A percentile compares a stretch with the other conserved stretches of the same genome.
phyloP scores from a whole-genome alignment of 2,329 filamentous ascomycete genomes.

The Colletotrichum costaricense region DNA sequence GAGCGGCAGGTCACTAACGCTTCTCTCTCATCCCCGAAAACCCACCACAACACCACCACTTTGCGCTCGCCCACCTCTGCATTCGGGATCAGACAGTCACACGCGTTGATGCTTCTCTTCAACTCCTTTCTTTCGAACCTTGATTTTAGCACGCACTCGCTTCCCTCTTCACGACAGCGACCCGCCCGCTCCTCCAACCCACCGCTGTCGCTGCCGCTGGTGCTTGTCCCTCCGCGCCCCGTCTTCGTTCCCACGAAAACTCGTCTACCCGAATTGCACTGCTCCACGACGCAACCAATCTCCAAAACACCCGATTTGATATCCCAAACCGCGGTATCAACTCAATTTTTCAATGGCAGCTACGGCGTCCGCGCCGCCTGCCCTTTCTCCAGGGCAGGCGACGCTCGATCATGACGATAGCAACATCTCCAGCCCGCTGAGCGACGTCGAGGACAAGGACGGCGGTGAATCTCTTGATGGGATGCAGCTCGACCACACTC shows the following conservation, averaged over 20 bases:
- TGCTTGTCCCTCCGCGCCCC: slow-evolving; percentile 32
- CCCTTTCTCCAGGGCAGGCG: slow-evolving; percentile 59
- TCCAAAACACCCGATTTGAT: slow-evolving; percentile 15
- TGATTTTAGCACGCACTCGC: slow-evolving; percentile 7
- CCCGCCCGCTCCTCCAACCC: slow-evolving; percentile 32
- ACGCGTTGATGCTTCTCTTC: slow-evolving; percentile 32
- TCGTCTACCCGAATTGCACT: slow-evolving; percentile 29
- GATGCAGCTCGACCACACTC: slow-evolving; percentile 54
- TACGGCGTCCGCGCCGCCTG: slow-evolving; percentile 61
- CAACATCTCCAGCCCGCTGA: slow-evolving; percentile 88
- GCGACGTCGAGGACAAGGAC: slow-evolving; percentile 87
- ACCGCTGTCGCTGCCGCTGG: slow-evolving; percentile 21
- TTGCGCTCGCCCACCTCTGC: slow-evolving; percentile 21
- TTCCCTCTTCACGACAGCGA: slow-evolving; percentile 21
- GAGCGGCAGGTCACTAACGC: slow-evolving; percentile 37
- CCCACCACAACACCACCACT: slow-evolving; percentile 36
- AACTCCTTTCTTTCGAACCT: slow-evolving; percentile 13
- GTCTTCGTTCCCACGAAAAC: slow-evolving; percentile 33
- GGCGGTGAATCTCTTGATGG: slow-evolving; percentile 75
- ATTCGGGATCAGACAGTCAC: slow-evolving; percentile 15
- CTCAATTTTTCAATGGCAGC: slow-evolving; percentile 58
- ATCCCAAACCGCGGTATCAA: slow-evolving; percentile 8
- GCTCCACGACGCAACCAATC: slow-evolving; percentile 12
- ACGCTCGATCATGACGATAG: slow-evolving; percentile 70
- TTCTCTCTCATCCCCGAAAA: slow-evolving; percentile 36